Conservation (phyloP, 169 alveolate species). For the Plasmodium coatneyi region DNA sequence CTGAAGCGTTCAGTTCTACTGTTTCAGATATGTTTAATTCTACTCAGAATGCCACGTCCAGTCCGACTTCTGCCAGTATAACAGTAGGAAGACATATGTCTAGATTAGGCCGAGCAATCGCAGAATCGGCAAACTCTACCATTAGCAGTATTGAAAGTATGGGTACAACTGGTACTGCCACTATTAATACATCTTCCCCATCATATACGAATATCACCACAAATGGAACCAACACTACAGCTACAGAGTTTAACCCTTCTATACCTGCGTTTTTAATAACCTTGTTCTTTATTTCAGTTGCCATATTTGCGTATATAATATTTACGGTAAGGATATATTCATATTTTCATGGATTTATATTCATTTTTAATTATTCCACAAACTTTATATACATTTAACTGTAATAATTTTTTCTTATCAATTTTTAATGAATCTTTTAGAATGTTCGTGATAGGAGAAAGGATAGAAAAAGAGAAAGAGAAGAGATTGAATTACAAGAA, state of each 20-base stretch:
- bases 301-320: background rate
- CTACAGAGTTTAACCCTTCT: background rate
- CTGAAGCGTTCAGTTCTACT: background rate
- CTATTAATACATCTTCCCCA: background rate
- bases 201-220: background rate
- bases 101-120: background rate
- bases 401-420: background rate
- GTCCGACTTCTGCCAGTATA: background rate
- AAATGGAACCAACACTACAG: background rate
- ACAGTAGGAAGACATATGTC: background rate
- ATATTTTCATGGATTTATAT: background rate
- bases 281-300: background rate
- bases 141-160: background rate
- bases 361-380: background rate
- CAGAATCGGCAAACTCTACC: background rate
- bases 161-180: background rate
- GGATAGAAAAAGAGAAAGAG: background rate
- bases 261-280: background rate
- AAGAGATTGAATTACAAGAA: background rate
- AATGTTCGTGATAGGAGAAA: background rate
- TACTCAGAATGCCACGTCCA: background rate
- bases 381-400: background rate
- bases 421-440: conserved; percentile 8
- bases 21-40: background rate
- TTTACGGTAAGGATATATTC: background rate